A percentile compares a stretch with the other conserved stretches of the same genome.
These are phyloP conservation scores for Aspergillus neoniger DNA, from an alignment of 2,329 filamentous ascomycete genomes.

Conservation along the genomic window DNA sequence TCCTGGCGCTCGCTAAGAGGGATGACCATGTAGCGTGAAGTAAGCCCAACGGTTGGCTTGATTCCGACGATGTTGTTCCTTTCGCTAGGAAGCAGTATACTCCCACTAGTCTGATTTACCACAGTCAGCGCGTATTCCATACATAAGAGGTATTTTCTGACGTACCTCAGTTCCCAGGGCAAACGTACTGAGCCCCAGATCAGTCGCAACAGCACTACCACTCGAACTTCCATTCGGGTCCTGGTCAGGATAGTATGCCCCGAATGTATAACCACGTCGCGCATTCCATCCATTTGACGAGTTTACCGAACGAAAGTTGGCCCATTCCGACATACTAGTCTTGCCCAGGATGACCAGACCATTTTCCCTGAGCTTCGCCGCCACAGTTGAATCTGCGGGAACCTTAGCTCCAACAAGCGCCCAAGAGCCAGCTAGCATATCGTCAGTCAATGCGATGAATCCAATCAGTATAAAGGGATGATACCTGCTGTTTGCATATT, in stretches of 20 bases:
- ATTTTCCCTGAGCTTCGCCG: slow-evolving; percentile 59
- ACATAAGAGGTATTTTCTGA: background rate
- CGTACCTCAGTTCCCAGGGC: slow-evolving; percentile 60
- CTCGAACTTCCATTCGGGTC: slow-evolving; percentile 64
- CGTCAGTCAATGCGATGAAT: background rate
- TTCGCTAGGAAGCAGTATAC: slow-evolving; percentile 59
- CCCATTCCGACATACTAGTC: slow-evolving; percentile 66
- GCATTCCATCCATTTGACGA: slow-evolving; percentile 64
- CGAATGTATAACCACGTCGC: slow-evolving; percentile 63
- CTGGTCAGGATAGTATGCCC: slow-evolving; percentile 62
- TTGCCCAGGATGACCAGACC: slow-evolving; percentile 69
- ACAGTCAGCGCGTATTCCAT: background rate
- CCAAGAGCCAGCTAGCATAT: slow-evolving; percentile 59
- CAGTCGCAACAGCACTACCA: slow-evolving; percentile 62
- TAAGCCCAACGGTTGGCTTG: slow-evolving; percentile 67
- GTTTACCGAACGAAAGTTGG: slow-evolving; percentile 61
- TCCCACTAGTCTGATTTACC: slow-evolving; percentile 56
- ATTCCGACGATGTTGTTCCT: slow-evolving; percentile 67
- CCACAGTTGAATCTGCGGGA: slow-evolving; percentile 60
- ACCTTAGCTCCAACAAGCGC: slow-evolving; percentile 62
- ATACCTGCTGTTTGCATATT: slow-evolving; percentile 61
- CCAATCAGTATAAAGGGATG: background rate
- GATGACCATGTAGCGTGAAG: slow-evolving; percentile 60
- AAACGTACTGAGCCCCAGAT: slow-evolving; percentile 61
- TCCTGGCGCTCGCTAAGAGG: slow-evolving; percentile 63